A percentile compares a stretch with the other conserved stretches of the same genome.
phyloP scores from a whole-genome alignment of 2,329 filamentous ascomycete species.

The Aspergillus alliaceus region DNA sequence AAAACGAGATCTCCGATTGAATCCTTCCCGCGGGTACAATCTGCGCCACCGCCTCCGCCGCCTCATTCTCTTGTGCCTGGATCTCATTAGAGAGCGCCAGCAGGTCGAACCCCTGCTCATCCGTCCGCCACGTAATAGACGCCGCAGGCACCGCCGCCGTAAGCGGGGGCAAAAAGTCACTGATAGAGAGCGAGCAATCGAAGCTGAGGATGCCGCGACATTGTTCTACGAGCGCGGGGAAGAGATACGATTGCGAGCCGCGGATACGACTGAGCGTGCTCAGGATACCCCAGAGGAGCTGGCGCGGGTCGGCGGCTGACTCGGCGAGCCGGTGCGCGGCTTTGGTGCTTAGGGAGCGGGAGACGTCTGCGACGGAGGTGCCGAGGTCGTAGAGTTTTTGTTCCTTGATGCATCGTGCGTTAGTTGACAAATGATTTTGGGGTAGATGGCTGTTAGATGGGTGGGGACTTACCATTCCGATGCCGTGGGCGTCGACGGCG shows the following conservation, averaged over 20 bases:
- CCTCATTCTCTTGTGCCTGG: background rate
- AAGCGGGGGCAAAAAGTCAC: slow-evolving; percentile 27
- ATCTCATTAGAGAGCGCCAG: background rate
- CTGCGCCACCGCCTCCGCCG: background rate
- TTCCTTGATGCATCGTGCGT: slow-evolving; percentile 28
- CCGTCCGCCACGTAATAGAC: background rate
- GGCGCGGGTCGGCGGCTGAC: slow-evolving; percentile 30
- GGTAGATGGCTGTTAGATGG: background rate
- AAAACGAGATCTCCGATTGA: background rate
- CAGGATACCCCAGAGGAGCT: slow-evolving; percentile 42
- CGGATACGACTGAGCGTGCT: slow-evolving; percentile 39
- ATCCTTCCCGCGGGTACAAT: no score
- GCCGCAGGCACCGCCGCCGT: slow-evolving; percentile 5
- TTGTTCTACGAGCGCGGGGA: slow-evolving; percentile 33
- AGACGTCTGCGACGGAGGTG: slow-evolving; percentile 33
- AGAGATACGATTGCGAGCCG: slow-evolving; percentile 40
- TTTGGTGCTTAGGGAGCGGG: slow-evolving; percentile 30
- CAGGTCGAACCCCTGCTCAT: background rate
- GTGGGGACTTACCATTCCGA: slow-evolving; percentile 64
- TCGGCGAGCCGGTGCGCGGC: slow-evolving; percentile 30
- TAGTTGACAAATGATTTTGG: no score
- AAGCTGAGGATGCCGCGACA: slow-evolving; percentile 32
- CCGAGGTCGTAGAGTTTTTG: slow-evolving; percentile 41
- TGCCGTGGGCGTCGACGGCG: slow-evolving; percentile 72
- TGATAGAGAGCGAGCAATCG: slow-evolving; percentile 29